Evolutionary conservation across 306 rosid genomes (phyloP).

Genomic region (Trifolium dubium): DNA sequence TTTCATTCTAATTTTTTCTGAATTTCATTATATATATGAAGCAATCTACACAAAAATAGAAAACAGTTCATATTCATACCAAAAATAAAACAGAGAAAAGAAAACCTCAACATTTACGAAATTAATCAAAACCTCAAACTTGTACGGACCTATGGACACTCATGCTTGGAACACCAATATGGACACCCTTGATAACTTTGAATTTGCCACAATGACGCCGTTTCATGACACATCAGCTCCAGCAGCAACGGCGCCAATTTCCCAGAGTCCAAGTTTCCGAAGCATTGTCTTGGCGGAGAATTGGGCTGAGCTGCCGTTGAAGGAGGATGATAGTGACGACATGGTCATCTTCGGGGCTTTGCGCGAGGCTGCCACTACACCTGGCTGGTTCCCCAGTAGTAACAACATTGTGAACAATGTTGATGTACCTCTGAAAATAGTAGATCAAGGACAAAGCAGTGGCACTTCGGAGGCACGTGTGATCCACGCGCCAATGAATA

Average conservation of each 20-base stretch:
- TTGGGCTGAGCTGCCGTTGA: conserved; percentile 45
- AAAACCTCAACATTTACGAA: neutral
- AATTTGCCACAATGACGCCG: neutral
- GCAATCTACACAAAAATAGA: too few species aligned
- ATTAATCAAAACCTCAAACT: neutral
- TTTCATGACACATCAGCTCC: conserved; percentile 16
- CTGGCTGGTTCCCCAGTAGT: conserved; percentile 35
- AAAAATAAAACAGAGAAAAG: neutral
- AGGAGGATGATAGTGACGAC: conserved; percentile 47
- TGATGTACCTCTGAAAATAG: neutral
- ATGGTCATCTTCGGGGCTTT: conserved; percentile 44
- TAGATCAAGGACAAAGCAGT: neutral
- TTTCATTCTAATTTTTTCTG: neutral
- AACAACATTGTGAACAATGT: neutral
- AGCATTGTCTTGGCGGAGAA: conserved; percentile 41
- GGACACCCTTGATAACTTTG: neutral
- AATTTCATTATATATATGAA: neutral
- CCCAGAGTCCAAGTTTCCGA: conserved; percentile 16
- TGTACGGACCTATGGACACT: conserved; percentile 27
- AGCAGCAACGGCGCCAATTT: neutral
- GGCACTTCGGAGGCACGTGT: neutral
- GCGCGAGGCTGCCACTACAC: conserved; percentile 41
- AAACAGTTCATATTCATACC: neutral
- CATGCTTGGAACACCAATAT: conserved; percentile 4
- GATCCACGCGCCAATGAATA: neutral